These are phyloP conservation scores for Neonectria sp. DNA, from an alignment of 2,329 filamentous ascomycete species.

Conservation along the genomic window DNA sequence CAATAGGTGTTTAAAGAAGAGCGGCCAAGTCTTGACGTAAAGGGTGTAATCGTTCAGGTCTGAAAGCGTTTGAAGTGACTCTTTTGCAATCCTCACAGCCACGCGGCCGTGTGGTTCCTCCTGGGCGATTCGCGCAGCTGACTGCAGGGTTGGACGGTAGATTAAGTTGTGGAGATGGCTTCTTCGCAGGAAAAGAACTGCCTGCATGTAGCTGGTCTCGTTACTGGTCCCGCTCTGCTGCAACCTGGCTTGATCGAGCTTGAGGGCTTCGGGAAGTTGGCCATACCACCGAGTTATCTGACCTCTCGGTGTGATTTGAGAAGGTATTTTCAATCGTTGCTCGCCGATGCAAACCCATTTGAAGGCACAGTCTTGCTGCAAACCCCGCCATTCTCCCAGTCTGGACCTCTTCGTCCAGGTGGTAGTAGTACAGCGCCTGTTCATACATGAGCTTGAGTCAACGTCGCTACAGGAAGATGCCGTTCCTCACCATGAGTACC, in stretches of 20 bases:
- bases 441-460: background rate
- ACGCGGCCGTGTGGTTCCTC: background rate
- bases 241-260: background rate
- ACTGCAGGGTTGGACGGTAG: constrained; percentile 13
- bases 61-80: constrained; percentile 1
- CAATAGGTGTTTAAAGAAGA: constrained; percentile 19
- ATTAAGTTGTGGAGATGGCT: constrained; percentile 16
- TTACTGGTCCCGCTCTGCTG: background rate
- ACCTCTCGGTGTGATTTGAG: background rate
- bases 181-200: constrained; percentile 10
- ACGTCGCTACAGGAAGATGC: background rate
- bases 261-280: background rate
- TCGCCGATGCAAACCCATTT: constrained; percentile 21
- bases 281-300: background rate
- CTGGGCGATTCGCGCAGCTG: background rate
- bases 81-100: constrained; percentile 3
- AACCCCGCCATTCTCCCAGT: constrained; percentile 20
- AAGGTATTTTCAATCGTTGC: constrained; percentile 13
- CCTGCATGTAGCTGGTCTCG: constrained; percentile 4
- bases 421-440: constrained; percentile 20
- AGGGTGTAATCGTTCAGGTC: constrained; percentile 13
- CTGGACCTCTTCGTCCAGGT: constrained; percentile 21
- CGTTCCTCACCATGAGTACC: constrained; percentile 8
- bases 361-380: constrained; percentile 21
- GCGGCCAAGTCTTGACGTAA: background rate